A percentile compares a stretch with the other conserved stretches of the same genome.
phyloP scores from a whole-genome alignment of 371 early-diverging fungal genomes.

The Basidiobolus meristosporus region DNA sequence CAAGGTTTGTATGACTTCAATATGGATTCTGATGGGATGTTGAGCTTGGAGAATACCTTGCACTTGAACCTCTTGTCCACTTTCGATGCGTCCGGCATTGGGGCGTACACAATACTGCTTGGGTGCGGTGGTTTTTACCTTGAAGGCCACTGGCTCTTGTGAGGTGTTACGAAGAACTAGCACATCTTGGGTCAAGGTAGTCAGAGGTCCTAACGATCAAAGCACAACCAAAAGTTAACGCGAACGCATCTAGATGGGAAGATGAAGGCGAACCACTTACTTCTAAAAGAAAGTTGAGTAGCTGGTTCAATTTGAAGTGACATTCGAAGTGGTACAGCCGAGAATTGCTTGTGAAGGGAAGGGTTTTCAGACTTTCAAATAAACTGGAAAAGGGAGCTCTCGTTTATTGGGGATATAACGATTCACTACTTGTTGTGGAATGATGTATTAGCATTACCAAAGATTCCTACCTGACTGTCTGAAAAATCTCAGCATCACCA shows the following conservation, averaged over 20 bases:
- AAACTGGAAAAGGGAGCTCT: too few relatives aligned
- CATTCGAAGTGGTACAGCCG: too few relatives aligned
- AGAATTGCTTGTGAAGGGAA: too few relatives aligned
- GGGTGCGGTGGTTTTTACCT: conserved; percentile 96
- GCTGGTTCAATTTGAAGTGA: conserved; percentile 29
- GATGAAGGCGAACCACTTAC: conserved; percentile 13
- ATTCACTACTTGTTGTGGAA: too few relatives aligned
- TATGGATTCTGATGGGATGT: neutral
- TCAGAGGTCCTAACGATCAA: conserved; percentile 48
- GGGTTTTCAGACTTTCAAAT: too few relatives aligned
- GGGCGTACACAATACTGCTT: conserved; percentile 94
- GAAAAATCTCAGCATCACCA: too few relatives aligned
- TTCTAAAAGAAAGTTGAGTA: conserved; percentile 25
- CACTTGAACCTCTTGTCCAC: conserved; percentile 50
- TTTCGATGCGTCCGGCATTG: conserved; percentile 73
- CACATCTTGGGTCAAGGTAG: conserved; percentile 30
- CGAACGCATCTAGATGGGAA: neutral
- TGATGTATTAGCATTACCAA: too few relatives aligned
- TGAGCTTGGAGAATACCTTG: conserved; percentile 26
- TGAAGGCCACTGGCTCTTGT: conserved; percentile 60
- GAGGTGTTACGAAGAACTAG: conserved; percentile 50
- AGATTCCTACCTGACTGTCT: too few relatives aligned
- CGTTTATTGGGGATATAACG: too few relatives aligned
- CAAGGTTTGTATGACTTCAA: neutral
- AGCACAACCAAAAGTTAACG: neutral